phyloP scores from a whole-genome alignment of 306 rosid genomes.

The Casuarina equisetifolia region DNA sequence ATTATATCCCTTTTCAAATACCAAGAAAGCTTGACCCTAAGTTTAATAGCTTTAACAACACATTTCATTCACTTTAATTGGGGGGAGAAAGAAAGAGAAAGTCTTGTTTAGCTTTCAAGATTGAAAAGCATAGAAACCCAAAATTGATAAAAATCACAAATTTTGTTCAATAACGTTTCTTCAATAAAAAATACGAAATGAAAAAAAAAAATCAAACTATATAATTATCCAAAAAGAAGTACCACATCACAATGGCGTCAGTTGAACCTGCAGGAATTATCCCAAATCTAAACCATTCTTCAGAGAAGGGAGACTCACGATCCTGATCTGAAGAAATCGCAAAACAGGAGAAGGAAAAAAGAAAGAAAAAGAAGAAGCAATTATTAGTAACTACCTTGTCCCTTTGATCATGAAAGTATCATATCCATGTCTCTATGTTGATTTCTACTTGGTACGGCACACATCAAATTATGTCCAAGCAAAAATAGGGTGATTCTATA shows the following conservation, averaged over 20 bases:
- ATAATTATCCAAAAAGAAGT: slow-evolving; percentile 22
- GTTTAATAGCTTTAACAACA: too few relatives aligned
- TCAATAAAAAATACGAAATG: not conserved
- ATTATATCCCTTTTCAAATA: too few relatives aligned
- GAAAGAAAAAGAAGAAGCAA: not conserved
- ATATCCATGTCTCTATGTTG: too few relatives aligned
- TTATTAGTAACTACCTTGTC: not conserved
- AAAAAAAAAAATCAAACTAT: slow-evolving; percentile 8
- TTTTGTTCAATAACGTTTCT: slow-evolving; percentile 1
- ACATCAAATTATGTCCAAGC: too few relatives aligned
- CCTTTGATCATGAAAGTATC: too few relatives aligned
- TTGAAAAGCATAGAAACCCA: slow-evolving; percentile 17
- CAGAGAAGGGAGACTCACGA: slow-evolving; percentile 52
- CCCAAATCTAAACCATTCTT: slow-evolving; percentile 73
- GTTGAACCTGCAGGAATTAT: slow-evolving; percentile 98
- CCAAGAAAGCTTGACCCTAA: too few relatives aligned
- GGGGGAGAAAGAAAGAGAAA: too few relatives aligned
- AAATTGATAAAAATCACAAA: slow-evolving; percentile 1
- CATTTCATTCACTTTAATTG: too few relatives aligned
- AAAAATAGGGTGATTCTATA: not conserved
- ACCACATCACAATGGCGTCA: slow-evolving; percentile 95
- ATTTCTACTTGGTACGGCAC: too few relatives aligned
- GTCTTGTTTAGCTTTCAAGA: not conserved
- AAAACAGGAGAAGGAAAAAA: slow-evolving; percentile 16
- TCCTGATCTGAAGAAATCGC: slow-evolving; percentile 57